These are phyloP conservation scores for Acacia melanoxylon DNA, from an alignment of 306 rosid genomes.

Conservation along the genomic window DNA sequence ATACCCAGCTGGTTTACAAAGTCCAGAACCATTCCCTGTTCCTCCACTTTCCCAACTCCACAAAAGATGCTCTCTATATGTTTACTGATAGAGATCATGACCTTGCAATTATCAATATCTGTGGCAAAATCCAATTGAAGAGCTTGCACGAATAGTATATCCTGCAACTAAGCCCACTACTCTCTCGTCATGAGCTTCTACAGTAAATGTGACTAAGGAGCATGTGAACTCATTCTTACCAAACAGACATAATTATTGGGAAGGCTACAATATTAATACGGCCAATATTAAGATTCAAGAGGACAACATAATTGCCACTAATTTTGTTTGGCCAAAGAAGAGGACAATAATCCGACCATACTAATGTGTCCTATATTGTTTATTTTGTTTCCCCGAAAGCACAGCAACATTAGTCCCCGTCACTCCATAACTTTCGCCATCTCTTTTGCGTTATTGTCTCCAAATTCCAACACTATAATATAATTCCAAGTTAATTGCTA, in stretches of 20 bases:
- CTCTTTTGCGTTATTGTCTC: not conserved
- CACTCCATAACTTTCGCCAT: slow-evolving; percentile 5
- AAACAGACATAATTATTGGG: not conserved
- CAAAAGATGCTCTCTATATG: too few species aligned
- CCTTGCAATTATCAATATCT: too few species aligned
- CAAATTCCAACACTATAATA: not conserved
- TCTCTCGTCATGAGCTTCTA: not conserved
- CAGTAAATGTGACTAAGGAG: not conserved
- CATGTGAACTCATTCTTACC: not conserved
- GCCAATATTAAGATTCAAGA: not conserved
- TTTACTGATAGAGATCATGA: too few species aligned
- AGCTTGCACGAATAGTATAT: not conserved
- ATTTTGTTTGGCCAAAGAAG: not conserved
- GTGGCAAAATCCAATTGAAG: too few species aligned
- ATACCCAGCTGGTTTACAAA: too few species aligned
- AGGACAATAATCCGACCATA: slow-evolving; percentile 5
- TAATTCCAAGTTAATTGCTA: not conserved
- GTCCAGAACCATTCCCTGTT: too few species aligned
- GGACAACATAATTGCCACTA: not conserved
- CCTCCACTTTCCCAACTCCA: too few species aligned
- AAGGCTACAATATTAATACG: not conserved
- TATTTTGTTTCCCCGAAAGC: not conserved
- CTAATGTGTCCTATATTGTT: not conserved
- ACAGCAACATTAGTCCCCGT: not conserved
- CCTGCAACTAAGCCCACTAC: not conserved